Conservation (phyloP, 257 asterid species). For the Nicotiana knightiana region DNA sequence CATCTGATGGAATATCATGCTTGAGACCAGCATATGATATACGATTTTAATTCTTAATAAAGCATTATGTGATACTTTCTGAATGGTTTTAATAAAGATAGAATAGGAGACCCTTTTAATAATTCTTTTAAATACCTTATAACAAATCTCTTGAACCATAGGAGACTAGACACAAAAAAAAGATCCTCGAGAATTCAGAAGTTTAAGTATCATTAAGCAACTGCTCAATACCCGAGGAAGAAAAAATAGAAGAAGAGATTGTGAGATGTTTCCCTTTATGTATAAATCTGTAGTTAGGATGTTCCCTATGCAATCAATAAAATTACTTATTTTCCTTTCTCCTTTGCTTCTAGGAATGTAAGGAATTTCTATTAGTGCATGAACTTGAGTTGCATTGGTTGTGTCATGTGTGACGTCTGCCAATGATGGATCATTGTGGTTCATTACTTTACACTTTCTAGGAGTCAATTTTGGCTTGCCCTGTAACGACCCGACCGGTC, state of each 20-base stretch:
- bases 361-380: conserved; percentile 14
- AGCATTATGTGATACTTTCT: not conserved
- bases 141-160: not conserved
- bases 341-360: conserved; percentile 19
- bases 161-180: not conserved
- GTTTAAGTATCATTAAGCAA: not conserved
- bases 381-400: conserved; percentile 16
- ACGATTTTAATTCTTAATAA: not conserved
- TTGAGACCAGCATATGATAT: not conserved
- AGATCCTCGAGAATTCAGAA: too few species aligned
- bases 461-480: not conserved
- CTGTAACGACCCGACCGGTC: too few species aligned
- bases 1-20: not conserved
- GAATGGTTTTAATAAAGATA: not conserved
- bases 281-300: not conserved
- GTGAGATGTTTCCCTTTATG: not conserved
- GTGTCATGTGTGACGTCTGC: not conserved
- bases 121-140: not conserved
- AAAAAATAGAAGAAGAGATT: not conserved
- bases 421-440: not conserved
- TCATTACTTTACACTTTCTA: not conserved
- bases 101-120: not conserved
- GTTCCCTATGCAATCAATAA: not conserved
- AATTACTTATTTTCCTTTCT: not conserved
- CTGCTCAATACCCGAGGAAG: not conserved